Evolutionary conservation across 345 rosid genomes (phyloP), one percentile per base, ranked within the genome.

Genomic region (Theobroma cacao): DNA sequence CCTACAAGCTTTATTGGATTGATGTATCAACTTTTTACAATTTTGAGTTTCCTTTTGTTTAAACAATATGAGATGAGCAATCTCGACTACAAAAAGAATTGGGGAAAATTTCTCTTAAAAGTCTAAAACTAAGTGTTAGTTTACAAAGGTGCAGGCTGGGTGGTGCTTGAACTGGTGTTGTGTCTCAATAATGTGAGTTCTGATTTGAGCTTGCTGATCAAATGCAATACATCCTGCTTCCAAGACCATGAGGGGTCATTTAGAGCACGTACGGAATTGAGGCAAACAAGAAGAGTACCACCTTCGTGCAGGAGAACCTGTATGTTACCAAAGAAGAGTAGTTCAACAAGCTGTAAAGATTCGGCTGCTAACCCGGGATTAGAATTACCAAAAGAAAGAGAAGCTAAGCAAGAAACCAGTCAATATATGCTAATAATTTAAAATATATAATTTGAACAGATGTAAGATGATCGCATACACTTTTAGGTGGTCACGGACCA

Each of bases 241-340:
- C 90, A 94, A 36, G 94, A 88, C 97, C 99, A 96, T 28, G 89
- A 79, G 5, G 99, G 98, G 50, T 94, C 91, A 72, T 89, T 94
- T 4, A 94, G 90, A 33, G 90, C 95, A 0, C 97, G 97, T 15
- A 94, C 72, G 3, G 97, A 96, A 81, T 93, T 94, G 62, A 94
- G 93, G 78, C 99, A 93, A 76, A 93, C 98, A 2, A 93, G 90
- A 58, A 95, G 94, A 28, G 99, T 92, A 31, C 97, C 99, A 0
- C 99, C 98, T 88, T 95, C 98, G 33, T 93, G 98, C 82, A 92
- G 65, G 78, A 95, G 97, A 75, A 95, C 98, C 99, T 95, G 90
- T 40, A 47, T 56, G 76, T 45, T 34, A 68, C 14, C 10, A 56
- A 52, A 52, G 30, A 12, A 10, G 22, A n/a, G 47, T 7, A 9